Percentiles rank a stretch among this genome's conserved stretches.
These are phyloP conservation scores for Hyphopichia burtonii DNA, from an alignment of 1,139 yeast genomes.

Conservation along the genomic window DNA sequence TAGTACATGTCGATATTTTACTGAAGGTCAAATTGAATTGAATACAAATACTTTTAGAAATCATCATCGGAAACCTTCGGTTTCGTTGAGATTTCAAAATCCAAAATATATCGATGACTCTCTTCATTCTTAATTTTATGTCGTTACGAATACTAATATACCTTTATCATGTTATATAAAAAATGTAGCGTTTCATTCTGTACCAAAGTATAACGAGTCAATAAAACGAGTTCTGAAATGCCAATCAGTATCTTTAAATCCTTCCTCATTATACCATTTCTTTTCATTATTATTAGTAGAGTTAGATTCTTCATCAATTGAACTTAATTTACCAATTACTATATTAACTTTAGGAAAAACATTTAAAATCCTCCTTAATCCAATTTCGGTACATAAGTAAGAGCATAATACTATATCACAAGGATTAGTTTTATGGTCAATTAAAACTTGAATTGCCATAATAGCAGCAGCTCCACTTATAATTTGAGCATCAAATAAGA, in stretches of 20 bases:
- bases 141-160: background rate
- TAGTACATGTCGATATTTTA: background rate
- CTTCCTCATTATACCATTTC: constrained; percentile 32
- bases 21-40: background rate
- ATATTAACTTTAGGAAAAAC: constrained; percentile 72
- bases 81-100: constrained; percentile 30
- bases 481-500: constrained; percentile 82
- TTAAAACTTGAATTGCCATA: constrained; percentile 86
- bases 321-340: constrained; percentile 67
- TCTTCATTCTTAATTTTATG: background rate
- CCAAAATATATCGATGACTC: constrained; percentile 13
- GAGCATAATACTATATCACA: constrained; percentile 67
- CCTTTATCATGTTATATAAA: no score
- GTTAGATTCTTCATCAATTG: constrained; percentile 22
- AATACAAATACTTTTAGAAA: constrained; percentile 7
- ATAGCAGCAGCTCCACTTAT: constrained; percentile 92
- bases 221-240: constrained; percentile 71
- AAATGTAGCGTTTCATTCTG: constrained; percentile 24
- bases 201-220: constrained; percentile 80
- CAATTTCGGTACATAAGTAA: constrained; percentile 78
- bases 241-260: constrained; percentile 49
- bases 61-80: constrained; percentile 30
- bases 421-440: constrained; percentile 74
- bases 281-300: constrained; percentile 6
- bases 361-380: constrained; percentile 67